These are phyloP conservation scores for Euphorbia corollata DNA, from an alignment of 441 rosid species.

Conservation along the genomic window DNA sequence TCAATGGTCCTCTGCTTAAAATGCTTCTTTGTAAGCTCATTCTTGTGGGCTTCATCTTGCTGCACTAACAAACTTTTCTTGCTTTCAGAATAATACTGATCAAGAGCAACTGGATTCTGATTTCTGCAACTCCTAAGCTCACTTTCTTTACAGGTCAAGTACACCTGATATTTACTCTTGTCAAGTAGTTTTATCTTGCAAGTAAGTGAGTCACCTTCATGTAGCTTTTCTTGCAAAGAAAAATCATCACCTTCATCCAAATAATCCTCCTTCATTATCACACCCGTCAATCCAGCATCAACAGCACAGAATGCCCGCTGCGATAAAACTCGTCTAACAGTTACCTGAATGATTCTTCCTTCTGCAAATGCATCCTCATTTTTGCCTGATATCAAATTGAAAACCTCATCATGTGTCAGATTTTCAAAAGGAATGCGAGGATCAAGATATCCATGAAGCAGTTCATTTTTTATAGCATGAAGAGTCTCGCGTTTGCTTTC, in stretches of 20 bases:
- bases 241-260: conserved; percentile 51
- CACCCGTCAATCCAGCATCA: conserved; percentile 74
- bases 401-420: conserved; percentile 68
- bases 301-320: conserved; percentile 74
- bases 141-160: conserved; percentile 61
- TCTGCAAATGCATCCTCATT: conserved; percentile 70
- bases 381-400: conserved; percentile 70
- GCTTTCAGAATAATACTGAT: conserved; percentile 62
- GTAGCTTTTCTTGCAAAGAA: conserved; percentile 50
- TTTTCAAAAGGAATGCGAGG: conserved; percentile 60
- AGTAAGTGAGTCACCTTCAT: conserved; percentile 63
- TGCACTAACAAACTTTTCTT: conserved; percentile 44
- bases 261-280: conserved; percentile 69
- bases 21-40: conserved; percentile 66
- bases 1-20: conserved; percentile 71
- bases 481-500: conserved; percentile 57
- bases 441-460: conserved; percentile 68
- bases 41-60: conserved; percentile 58
- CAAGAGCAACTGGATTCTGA: conserved; percentile 25
- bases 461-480: conserved; percentile 52
- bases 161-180: conserved; percentile 67
- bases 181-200: conserved; percentile 74
- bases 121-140: conserved; percentile 55
- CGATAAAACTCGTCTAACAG: conserved; percentile 52
- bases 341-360: conserved; percentile 70